A percentile compares a stretch with the other conserved stretches of the same genome.
These are phyloP conservation scores for Gonium pectorale DNA, from an alignment of 139 green algal genomes.

Conservation along the genomic window DNA sequence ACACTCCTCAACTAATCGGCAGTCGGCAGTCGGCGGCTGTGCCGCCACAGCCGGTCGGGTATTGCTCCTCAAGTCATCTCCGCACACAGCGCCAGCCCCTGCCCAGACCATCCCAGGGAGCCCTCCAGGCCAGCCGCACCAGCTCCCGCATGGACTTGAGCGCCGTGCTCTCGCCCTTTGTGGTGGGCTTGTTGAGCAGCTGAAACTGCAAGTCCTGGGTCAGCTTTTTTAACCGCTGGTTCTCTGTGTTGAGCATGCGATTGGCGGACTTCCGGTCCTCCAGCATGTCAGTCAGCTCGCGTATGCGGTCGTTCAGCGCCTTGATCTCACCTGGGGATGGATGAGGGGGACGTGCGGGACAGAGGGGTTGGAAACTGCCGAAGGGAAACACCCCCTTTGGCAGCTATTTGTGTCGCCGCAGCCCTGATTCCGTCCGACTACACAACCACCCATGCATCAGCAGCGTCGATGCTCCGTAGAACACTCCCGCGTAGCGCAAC, in stretches of 20 bases:
- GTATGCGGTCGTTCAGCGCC: slow-evolving; percentile 15
- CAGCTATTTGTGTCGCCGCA: too few relatives aligned
- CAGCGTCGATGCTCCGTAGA: too few relatives aligned
- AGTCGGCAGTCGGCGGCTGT: too few relatives aligned
- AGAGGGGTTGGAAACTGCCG: neutral
- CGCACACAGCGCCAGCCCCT: too few relatives aligned
- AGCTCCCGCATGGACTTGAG: slow-evolving; percentile 41
- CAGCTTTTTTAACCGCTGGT: slow-evolving; percentile 39
- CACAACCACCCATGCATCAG: too few relatives aligned
- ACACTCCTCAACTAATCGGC: too few relatives aligned
- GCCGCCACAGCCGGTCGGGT: too few relatives aligned
- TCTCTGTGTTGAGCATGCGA: slow-evolving; percentile 30
- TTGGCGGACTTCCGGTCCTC: slow-evolving; percentile 45
- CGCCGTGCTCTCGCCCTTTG: slow-evolving; percentile 34
- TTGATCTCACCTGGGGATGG: slow-evolving; percentile 10
- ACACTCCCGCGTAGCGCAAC: too few relatives aligned
- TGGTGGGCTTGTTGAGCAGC: slow-evolving; percentile 38
- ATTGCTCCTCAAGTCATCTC: too few relatives aligned
- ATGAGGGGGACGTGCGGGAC: too few relatives aligned
- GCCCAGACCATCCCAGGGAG: neutral
- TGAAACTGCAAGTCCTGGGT: slow-evolving; percentile 22
- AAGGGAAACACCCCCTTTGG: too few relatives aligned
- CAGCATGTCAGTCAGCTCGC: slow-evolving; percentile 47
- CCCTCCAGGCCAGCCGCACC: neutral
- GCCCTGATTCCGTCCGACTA: too few relatives aligned